These are phyloP conservation scores for Pythium diclinum DNA, from an alignment of 352 stramenopile species.

Conservation along the genomic window DNA sequence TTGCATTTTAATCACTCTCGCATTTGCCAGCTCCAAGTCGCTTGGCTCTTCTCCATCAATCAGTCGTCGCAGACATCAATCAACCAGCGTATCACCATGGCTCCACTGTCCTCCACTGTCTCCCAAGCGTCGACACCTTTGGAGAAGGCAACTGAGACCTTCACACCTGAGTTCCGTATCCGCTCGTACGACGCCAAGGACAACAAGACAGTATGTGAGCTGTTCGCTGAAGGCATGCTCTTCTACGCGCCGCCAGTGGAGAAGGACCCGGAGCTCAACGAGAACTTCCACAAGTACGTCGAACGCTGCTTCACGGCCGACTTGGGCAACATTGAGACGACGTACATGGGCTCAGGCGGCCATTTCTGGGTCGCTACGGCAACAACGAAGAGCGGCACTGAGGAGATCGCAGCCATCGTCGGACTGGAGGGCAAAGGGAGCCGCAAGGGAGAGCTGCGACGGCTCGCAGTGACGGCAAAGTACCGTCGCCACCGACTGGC, in stretches of 20 bases:
- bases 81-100: neutral
- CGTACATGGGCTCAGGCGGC: constrained; percentile 8
- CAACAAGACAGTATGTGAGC: constrained; percentile 3
- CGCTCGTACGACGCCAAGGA: constrained; percentile 4
- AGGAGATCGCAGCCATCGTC: constrained; percentile 29
- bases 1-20: too few species aligned
- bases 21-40: too few species aligned
- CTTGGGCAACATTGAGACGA: constrained; percentile 2
- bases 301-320: neutral
- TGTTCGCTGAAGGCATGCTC: constrained; percentile 14
- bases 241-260: constrained; percentile 1
- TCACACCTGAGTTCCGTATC: neutral
- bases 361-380: constrained; percentile 38
- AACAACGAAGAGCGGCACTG: neutral
- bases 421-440: constrained; percentile 29
- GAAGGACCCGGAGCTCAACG: neutral
- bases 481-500: constrained; percentile 38
- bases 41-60: neutral
- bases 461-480: constrained; percentile 39
- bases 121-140: neutral
- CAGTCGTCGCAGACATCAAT: neutral
- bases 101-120: neutral
- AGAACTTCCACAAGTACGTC: neutral
- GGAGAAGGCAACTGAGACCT: too few species aligned
- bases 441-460: constrained; percentile 31